These are phyloP conservation scores for Candida germanica DNA, from an alignment of 805 yeast genomes.

Conservation along the genomic window DNA sequence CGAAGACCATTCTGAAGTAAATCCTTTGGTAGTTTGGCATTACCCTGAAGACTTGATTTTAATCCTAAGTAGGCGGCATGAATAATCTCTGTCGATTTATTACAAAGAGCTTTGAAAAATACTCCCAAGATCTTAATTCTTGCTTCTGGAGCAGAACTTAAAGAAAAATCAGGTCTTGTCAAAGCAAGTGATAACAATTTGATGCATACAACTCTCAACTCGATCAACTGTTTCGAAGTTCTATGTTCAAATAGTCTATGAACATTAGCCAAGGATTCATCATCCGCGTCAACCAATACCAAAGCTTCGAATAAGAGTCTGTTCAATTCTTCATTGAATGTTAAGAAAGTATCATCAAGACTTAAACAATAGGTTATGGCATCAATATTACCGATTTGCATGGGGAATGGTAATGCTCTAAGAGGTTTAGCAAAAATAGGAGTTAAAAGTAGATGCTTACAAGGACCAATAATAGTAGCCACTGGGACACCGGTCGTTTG, in stretches of 20 bases:
- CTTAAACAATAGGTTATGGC: conserved; percentile 91
- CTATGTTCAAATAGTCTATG: conserved; percentile 82
- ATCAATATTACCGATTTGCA: conserved; percentile 98
- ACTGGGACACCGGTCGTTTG: conserved; percentile 68
- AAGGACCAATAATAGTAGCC: conserved; percentile 74
- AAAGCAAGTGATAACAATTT: conserved; percentile 77
- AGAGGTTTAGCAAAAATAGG: conserved; percentile 97
- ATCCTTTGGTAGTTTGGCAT: conserved; percentile 89
- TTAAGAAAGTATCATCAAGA: conserved; percentile 74
- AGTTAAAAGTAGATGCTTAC: conserved; percentile 75
- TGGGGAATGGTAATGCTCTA: conserved; percentile 94
- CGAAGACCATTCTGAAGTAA: conserved; percentile 90
- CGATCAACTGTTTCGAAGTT: conserved; percentile 84
- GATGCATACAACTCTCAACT: conserved; percentile 87
- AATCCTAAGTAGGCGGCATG: conserved; percentile 92
- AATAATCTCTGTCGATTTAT: conserved; percentile 79
- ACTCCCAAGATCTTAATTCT: conserved; percentile 87
- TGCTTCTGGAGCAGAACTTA: conserved; percentile 71
- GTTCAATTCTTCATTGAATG: conserved; percentile 84
- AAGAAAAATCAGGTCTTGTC: conserved; percentile 77
- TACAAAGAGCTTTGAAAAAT: conserved; percentile 88
- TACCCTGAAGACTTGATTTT: conserved; percentile 76
- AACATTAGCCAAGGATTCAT: conserved; percentile 86
- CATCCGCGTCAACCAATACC: conserved; percentile 96
- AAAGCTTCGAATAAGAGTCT: conserved; percentile 85